Evolutionary conservation across 768 basidiomycete species (phyloP), one percentile per base, ranked within the genome.

Genomic region (Pulveroboletus sp.): DNA sequence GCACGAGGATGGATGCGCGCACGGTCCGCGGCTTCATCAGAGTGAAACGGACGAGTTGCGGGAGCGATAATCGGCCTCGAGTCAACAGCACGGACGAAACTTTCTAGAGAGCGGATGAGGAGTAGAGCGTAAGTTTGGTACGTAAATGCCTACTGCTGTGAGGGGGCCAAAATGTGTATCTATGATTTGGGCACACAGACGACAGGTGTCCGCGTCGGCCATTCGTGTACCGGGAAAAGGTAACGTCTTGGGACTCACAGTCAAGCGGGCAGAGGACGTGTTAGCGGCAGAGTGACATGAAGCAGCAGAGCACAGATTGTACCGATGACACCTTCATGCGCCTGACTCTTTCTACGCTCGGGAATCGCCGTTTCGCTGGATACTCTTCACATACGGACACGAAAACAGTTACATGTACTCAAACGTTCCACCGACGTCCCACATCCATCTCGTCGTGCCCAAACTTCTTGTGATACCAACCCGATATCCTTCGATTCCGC

Each of bases 61-160:
- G 51, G 21, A 91, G 68, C 9, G 86, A 76, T n/a, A 95, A 72
- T 39, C 92, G 81, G n/a, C 93, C 93, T 30, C 87, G 79, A 39
- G 79, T 82, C n/a, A 95, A 76, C 17, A 95, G 74, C 17, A 77
- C 75, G 21, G 80, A 83, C 18, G 83, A 83, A 50, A 94, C 77
- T 65, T 78, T 81, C 93, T 95, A 55, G 11, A 12, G 30, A 33
- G 35, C 18, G 9, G 18, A 41, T 63, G 39, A 57, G 51, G 39
- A 10, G 5, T 3, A n/a, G n/a, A 17, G 5, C 15, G 12, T 10
- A 9, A 2, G 47, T 8, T 35, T 12, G 27, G 51, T 42, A 15
- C 8, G 17, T 10, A 31, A 15, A 28, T 28, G 58, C 82, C 71
- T 59, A 89, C 89, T 46, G 86, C 77, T 37, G 79, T 76, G 40